Base-by-base conservation (phyloP, 768 basidiomycete species). In the Mycena crocata region DNA sequence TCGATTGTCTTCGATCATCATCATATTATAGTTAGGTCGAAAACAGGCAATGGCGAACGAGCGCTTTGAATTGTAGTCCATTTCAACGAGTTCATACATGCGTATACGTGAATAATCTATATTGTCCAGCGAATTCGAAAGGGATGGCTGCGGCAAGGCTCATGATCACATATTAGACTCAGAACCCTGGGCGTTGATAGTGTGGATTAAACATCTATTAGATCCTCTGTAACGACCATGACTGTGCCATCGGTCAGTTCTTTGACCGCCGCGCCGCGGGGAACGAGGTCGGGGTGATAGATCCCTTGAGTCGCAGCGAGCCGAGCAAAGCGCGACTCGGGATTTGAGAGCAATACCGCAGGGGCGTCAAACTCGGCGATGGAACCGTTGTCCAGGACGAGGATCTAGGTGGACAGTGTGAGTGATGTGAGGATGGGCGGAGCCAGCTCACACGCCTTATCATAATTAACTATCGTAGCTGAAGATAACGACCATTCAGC, bases 241-340 rank as follows among this genome's bases (percentile, higher is more conserved):
- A 54, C 51, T 35, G 35, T 34, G 35, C 51, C 51, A 21, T 54
- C 51, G 34, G 34, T 35, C 34, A 54, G 56, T 19, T 45, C 63
- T 32, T 52, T 57, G 3, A 57, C 63, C 5, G 55, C 63, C 17
- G 56, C 55, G 31, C 39, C 48, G 5, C 31, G 32, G 48, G 63
- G 63, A 10, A 57, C 46, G 48, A 57, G 35, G 26, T 64, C 63
- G 34, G 63, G 63, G 35, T 64, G 63, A 35, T 64, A 64, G 28
- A 57, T 64, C 13, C 63, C 56, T 32, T 64, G 63, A 7, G 63
- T 64, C 32, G 63, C 63, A 24, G 63, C 63, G 44, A 64, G 63
- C 2, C 63, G 48, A 44, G 56, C 63, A 51, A 64, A 64, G 4
- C 57, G 56, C 39, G 63, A 64, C 14, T 64, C 63, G 9, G 63